These are phyloP conservation scores for Cenchrus fungigraminus DNA, from an alignment of 176 grass and related monocot species.

Conservation along the genomic window DNA sequence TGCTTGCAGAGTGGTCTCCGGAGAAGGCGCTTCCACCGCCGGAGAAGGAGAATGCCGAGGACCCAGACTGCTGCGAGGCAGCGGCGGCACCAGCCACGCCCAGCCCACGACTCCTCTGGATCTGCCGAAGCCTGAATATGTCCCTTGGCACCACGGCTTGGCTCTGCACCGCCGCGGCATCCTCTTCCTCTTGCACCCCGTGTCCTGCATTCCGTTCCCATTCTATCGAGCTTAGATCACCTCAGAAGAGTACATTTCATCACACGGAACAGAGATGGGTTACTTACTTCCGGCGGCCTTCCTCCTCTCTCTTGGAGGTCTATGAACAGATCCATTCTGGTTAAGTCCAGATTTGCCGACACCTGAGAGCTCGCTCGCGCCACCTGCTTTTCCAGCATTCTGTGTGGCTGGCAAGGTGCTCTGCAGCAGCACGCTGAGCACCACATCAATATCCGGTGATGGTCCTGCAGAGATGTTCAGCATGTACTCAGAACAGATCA, in stretches of 20 bases:
- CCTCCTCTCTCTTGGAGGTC: slow-evolving; percentile 70
- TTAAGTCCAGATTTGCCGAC: slow-evolving; percentile 56
- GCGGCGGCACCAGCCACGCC: slow-evolving; percentile 3
- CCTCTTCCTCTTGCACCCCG: slow-evolving; percentile 82
- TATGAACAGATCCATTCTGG: slow-evolving; percentile 74
- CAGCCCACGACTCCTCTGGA: slow-evolving; percentile 64
- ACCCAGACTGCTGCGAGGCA: slow-evolving; percentile 74
- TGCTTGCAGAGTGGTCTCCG: slow-evolving; percentile 78
- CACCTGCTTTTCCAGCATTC: slow-evolving; percentile 54
- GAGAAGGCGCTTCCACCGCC: slow-evolving; percentile 79
- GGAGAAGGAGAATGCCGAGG: slow-evolving; percentile 62
- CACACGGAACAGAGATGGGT: neutral
- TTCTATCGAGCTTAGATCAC: slow-evolving; percentile 26
- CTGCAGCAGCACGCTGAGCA: slow-evolving; percentile 75
- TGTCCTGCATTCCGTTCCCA: slow-evolving; percentile 47
- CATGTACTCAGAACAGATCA: neutral
- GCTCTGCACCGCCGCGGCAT: slow-evolving; percentile 54
- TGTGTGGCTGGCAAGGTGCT: slow-evolving; percentile 57
- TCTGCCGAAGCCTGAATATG: slow-evolving; percentile 90
- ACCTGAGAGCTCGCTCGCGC: slow-evolving; percentile 51
- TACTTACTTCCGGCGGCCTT: slow-evolving; percentile 62
- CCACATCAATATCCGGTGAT: slow-evolving; percentile 74
- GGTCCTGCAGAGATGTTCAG: slow-evolving; percentile 55
- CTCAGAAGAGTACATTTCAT: neutral
- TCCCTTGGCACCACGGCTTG: slow-evolving; percentile 67